Base-by-base conservation (phyloP, 2,329 filamentous ascomycete genomes). In the Phaeomoniella chlamydospora region DNA sequence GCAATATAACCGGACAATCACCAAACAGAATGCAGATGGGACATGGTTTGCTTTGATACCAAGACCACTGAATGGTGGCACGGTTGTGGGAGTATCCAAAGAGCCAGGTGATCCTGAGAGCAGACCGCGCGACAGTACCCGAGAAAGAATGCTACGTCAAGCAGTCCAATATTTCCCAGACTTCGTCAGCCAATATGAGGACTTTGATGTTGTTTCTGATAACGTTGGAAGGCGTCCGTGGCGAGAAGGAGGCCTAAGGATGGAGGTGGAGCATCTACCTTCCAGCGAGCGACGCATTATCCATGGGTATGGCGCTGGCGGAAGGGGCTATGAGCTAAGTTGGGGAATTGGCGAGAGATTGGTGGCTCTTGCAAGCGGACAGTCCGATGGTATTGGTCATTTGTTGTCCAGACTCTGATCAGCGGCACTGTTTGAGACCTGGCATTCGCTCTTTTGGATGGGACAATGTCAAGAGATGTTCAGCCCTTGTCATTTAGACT, bases 71-170 rank as follows among this genome's bases (percentile, higher is more conserved):
- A 61, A 70, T 19, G 75, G 75, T 3, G 76, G 76, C 2, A 80
- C 75, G 0, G 61, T 80, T 29, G 68, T 80, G 14, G 77, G 76
- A 4, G 76, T 76, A 0, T 80, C 74, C 6, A 79, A 77, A 49
- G 68, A 79, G 47, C 61, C 65, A 1, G 55, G 68, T 37, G 59
- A 77, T 49, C 75, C 69, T 68, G 59, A 68, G 33, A 50, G 62
- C 0, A 54, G 61, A 13, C 66, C 72, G 2, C 68, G 61, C 0
- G 39, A 43, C 2, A 62, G 64, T 33, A 64, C 67, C 0, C 54
- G 73, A 13, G 51, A 57, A 26, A 49, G 45, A 17, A 51, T 80
- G 11, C 59, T 79, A 4, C 41, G 44, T 2, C 56, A 57, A 10
- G 59, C 55, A 30, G 51, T 52, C 2, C 54, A 59, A 34, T 53